phyloP scores from a whole-genome alignment of 139 green algal species.

The Picochlorum costavermella region DNA sequence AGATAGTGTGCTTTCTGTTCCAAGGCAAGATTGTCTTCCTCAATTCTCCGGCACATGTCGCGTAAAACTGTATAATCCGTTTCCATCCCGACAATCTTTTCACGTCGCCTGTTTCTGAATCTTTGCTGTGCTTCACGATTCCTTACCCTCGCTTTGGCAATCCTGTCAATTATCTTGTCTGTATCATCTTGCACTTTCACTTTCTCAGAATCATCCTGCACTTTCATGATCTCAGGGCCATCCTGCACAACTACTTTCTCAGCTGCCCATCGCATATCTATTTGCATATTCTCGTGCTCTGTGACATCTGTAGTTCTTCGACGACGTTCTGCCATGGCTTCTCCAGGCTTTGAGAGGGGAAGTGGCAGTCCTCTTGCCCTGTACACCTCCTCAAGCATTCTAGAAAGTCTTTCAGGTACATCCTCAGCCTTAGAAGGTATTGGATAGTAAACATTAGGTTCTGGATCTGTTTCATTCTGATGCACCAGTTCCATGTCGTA shows the following conservation, averaged over 20 bases:
- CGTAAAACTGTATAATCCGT: neutral
- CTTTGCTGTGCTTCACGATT: neutral
- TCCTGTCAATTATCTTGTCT: neutral
- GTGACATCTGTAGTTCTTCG: no score
- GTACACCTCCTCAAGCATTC: no score
- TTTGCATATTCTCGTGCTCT: no score
- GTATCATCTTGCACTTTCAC: neutral
- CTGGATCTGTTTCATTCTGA: neutral
- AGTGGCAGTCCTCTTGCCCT: no score
- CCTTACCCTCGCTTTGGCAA: neutral
- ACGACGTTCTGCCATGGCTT: no score
- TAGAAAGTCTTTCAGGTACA: no score
- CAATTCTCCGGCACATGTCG: neutral
- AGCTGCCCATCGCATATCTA: no score
- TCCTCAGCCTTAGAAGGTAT: neutral
- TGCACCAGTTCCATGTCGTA: neutral
- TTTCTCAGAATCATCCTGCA: neutral
- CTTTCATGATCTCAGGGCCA: no score
- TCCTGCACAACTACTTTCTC: no score
- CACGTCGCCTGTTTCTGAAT: neutral
- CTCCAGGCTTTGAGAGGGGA: no score
- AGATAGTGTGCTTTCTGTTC: neutral
- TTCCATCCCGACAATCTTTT: conserved; percentile 1
- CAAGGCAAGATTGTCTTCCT: neutral
- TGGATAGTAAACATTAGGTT: neutral